Evolutionary conservation across 2,329 filamentous ascomycete genomes (phyloP), one percentile per base, ranked within the genome.

Genomic region (Lanzia echinophila): DNA sequence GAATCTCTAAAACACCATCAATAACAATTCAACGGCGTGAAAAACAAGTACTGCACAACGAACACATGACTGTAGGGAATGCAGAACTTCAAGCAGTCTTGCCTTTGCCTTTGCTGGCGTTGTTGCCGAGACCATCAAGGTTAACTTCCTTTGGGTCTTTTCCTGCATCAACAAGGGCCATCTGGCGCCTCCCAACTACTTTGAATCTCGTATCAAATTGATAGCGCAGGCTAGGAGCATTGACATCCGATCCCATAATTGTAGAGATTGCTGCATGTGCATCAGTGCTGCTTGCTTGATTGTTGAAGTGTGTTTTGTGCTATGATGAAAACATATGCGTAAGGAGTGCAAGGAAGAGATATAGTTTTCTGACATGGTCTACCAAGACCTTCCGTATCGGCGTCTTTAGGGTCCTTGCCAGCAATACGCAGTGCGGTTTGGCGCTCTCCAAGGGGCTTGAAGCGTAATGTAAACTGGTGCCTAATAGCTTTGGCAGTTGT

Each of bases 401-500:
- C 15, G 32, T 55, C 45, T 32, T 59, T 56, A 4, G 79, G 75
- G 59, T 78, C 72, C 42, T 72, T 68, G 28, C 75, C 75, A 2
- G 67, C 65, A 33, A 69, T 68, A n/a, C 73, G 71, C 2, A 74
- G 73, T 1, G 69, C 62, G 38, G 72, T 70, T 36, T 83, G 73
- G 2, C 66, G 68, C 34, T 78, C 73, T 34, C 76, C 79, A 28
- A 80, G 71, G 38, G 71, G 72, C 67, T 80, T 81, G 68, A 83
- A 76, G 22, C 65, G 57, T 1, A 81, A 75, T 62, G 13, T 17
- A 19, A 84, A 82, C 61, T 83, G 81, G 64, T 79, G 83, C 60
- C 77, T 74, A n/a, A 84, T 74, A 7, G 81, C 81, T 22, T 74
- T 73, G 0, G 73, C 64, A 0, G 80, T 84, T 2, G 77, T 79